phyloP scores from a whole-genome alignment of 306 rosid species.

The Parietaria judaica region DNA sequence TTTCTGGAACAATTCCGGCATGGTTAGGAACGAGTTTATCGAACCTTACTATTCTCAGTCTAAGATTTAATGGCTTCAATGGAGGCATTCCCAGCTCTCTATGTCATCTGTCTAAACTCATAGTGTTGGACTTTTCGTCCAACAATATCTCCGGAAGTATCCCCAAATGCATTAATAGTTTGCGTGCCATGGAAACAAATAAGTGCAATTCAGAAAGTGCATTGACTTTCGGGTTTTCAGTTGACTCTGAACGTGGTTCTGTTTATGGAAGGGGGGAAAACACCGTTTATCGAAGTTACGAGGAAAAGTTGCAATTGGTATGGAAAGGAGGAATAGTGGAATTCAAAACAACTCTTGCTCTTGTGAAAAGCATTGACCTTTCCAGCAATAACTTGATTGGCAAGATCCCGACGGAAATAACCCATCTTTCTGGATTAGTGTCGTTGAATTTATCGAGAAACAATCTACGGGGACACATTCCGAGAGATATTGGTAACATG shows the following conservation, averaged over 20 bases:
- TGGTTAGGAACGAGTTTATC: slow-evolving; percentile 7
- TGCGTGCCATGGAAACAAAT: not conserved
- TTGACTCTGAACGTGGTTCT: too few species aligned
- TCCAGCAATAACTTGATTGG: slow-evolving; percentile 22
- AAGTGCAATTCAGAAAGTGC: not conserved
- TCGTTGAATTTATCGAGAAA: slow-evolving; percentile 18
- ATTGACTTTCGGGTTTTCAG: too few species aligned
- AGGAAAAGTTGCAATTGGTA: not conserved
- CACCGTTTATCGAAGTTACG: too few species aligned
- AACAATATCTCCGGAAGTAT: slow-evolving; percentile 16
- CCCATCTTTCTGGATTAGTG: not conserved
- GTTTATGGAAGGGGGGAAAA: too few species aligned
- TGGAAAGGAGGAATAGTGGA: slow-evolving; percentile 5
- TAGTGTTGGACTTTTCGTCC: slow-evolving; percentile 13
- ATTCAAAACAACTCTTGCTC: not conserved
- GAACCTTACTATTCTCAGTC: slow-evolving; percentile 2
- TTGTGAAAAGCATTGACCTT: slow-evolving; percentile 9
- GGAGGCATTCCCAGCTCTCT: slow-evolving; percentile 9
- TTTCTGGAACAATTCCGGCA: slow-evolving; percentile 10
- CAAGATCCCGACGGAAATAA: slow-evolving; percentile 20
- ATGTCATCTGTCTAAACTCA: not conserved
- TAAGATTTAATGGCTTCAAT: slow-evolving; percentile 7
- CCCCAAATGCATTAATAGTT: slow-evolving; percentile 8
- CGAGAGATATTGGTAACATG: slow-evolving; percentile 2
- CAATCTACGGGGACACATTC: not conserved